These are phyloP conservation scores for Thermothielavioides terrestris DNA, from an alignment of 495 filamentous ascomycete genomes.

Conservation along the genomic window DNA sequence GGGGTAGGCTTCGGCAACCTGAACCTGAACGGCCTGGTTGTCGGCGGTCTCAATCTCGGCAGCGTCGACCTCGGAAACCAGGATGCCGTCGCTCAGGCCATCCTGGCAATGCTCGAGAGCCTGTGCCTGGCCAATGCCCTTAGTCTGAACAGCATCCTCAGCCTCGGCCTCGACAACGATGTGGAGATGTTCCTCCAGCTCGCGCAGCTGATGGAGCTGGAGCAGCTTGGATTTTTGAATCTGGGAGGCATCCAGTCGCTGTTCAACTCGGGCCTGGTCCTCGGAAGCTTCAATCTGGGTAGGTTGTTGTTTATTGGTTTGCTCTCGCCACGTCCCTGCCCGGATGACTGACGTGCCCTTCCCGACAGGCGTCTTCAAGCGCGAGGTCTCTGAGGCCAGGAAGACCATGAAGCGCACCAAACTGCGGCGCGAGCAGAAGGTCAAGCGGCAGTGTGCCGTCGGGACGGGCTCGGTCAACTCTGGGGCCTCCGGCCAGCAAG, in stretches of 20 bases:
- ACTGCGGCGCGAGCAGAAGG: slow-evolving; percentile 12
- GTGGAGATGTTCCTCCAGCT: slow-evolving; percentile 36
- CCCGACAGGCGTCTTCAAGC: slow-evolving; percentile 32
- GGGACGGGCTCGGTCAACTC: not conserved
- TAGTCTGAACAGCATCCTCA: slow-evolving; percentile 21
- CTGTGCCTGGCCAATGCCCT: slow-evolving; percentile 31
- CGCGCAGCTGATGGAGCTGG: slow-evolving; percentile 33
- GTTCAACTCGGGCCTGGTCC: slow-evolving; percentile 27
- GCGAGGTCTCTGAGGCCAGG: slow-evolving; percentile 24
- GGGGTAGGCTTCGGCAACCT: slow-evolving; percentile 3
- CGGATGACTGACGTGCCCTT: slow-evolving; percentile 6
- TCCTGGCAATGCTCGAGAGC: slow-evolving; percentile 25
- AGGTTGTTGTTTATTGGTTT: not conserved
- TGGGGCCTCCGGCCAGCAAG: not conserved
- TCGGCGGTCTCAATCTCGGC: slow-evolving; percentile 34
- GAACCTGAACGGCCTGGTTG: slow-evolving; percentile 15
- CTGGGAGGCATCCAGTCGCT: slow-evolving; percentile 27
- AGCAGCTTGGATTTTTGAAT: slow-evolving; percentile 32
- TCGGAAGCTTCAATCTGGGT: slow-evolving; percentile 31
- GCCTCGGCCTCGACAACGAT: slow-evolving; percentile 28
- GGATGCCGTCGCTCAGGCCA: slow-evolving; percentile 22
- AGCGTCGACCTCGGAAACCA: slow-evolving; percentile 38
- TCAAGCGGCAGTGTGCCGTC: slow-evolving; percentile 13
- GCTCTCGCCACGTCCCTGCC: too few species aligned
- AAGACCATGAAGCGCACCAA: slow-evolving; percentile 23